Evolutionary conservation across 2,329 filamentous ascomycete genomes (phyloP), one percentile per base, ranked within the genome.

Genomic region (Trichoderma afroharzianum): DNA sequence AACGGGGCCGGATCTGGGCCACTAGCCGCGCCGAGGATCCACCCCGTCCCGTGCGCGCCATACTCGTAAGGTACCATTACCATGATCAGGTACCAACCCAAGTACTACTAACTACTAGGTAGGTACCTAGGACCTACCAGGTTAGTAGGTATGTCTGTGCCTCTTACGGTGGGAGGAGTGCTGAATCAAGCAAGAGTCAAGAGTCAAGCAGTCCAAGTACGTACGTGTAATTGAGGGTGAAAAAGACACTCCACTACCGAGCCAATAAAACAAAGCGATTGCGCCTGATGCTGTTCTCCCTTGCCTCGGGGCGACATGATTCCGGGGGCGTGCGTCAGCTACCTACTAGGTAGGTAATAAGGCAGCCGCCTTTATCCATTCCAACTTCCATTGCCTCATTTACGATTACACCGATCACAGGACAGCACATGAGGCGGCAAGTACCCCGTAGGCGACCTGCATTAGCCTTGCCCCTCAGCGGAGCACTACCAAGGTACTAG

Each of bases 391-490:
- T 53, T 53, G 47, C 43, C 2, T 50, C 43, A 43, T 43, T 43
- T n/a, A 43, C 39, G 39, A 43, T 18, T n/a, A 43, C 39, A 43
- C 39, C 39, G 18, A 50, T 50, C 43, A 50, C 8, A 39, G 36
- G 1, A 18, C 36, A 50, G 63, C 32, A 26, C 50, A 32, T 47
- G 11, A 58, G 28, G 66, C 55, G 55, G 47, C 63, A 66, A 55
- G 36, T n/a, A 43, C 39, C 39, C 39, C 39, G 39, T 66, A 59
- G 66, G 66, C 66, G 55, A 61, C 55, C 33, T 68, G 66, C 66
- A 68, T 68, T 68, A 68, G 66, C 55, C 39, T n/a, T n/a, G 66
- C 55, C 66, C 66, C 55, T 33, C 43, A 50, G 47, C 47, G 47
- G 47, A 53, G 47, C 24, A 50, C 5, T 0, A 24, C 43, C 4